Evolutionary conservation across 257 asterid species (phyloP).

Genomic region (Rubia yunnanensis): DNA sequence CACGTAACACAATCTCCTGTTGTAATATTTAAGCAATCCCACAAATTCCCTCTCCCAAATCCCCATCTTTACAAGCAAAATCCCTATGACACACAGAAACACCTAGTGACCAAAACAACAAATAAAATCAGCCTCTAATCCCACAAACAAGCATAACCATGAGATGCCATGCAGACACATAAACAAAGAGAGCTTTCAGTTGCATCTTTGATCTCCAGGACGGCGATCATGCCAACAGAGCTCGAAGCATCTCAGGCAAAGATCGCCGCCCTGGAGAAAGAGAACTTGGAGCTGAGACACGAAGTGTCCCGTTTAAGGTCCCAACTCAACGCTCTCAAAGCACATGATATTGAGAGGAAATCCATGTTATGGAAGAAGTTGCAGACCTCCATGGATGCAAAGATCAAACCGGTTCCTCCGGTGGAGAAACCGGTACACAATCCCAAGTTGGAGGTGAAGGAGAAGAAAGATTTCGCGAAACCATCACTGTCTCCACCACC

Average conservation of each 20-base stretch:
- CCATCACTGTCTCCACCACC: not conserved
- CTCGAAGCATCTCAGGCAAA: constrained; percentile 20
- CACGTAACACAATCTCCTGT: constrained; percentile 1
- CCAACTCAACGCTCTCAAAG: constrained; percentile 19
- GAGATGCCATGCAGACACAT: constrained; percentile 3
- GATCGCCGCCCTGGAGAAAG: constrained; percentile 21
- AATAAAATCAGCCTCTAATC: not conserved
- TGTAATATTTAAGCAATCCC: constrained; percentile 10
- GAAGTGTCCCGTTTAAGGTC: constrained; percentile 23
- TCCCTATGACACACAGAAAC: not conserved
- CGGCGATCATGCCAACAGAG: constrained; percentile 19
- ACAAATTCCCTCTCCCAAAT: not conserved
- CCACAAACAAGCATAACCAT: not conserved
- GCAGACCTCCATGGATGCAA: constrained; percentile 21
- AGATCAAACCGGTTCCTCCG: constrained; percentile 6
- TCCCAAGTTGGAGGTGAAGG: not conserved
- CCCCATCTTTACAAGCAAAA: constrained; percentile 3
- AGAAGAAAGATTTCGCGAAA: constrained; percentile 8
- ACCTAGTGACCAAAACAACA: not conserved
- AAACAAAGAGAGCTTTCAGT: not conserved
- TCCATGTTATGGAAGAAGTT: constrained; percentile 26
- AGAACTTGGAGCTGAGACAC: constrained; percentile 24
- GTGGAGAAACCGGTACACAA: constrained; percentile 9
- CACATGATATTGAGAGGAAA: constrained; percentile 27
- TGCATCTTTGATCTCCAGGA: not conserved